Base-by-base conservation (phyloP, 1,284 basidiomycete genomes). In the Ganoderma lingzhi region DNA sequence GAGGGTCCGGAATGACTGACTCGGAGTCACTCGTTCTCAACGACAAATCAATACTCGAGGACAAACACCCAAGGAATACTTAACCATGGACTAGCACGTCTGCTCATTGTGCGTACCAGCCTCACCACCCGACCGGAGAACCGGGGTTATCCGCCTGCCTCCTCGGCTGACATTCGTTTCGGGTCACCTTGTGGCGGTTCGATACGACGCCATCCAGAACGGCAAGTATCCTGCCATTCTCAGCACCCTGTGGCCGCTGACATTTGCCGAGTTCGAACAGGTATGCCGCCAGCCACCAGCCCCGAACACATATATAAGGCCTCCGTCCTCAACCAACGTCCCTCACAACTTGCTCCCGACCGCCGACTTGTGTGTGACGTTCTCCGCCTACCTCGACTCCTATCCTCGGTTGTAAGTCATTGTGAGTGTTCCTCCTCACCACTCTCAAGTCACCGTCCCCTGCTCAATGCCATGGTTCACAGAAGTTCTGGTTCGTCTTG, bases 401-500 rank as follows among this genome's bases (percentile, higher is more conserved):
- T 23, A 2, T 37, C 30, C 15, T 58, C 32, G 0, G 55, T 10
- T 19, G 55, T 12, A n/a, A 19, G 30, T 58, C 17, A 19, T 6
- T 12, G 32, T 58, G 55, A 58, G 55, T 37, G 0, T 10, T 37
- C 37, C 9, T 41, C 56, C 23, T 37, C 39, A 23, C n/a, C 17
- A 3, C 35, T n/a, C 35, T 60, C 37, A 9, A 23, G 10, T 8
- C 19, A 28, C 58, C n/a, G 9, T 39, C 37, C 39, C 9, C 37
- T 23, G 41, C 58, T 60, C 32, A 37, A 41, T 37, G 37, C 39
- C 37, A 60, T 37, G 9, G 5, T 28, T 15, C 32, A 35, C 58
- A 37, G 58, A 60, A 58, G 10, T 60, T n/a, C n/a, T 60, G 17
- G 37, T 60, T 41, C n/a, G 58, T 39, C n/a, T 28, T 37, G n/a